phyloP scores from a whole-genome alignment of 768 basidiomycete species.

The Leccinum imitatum region DNA sequence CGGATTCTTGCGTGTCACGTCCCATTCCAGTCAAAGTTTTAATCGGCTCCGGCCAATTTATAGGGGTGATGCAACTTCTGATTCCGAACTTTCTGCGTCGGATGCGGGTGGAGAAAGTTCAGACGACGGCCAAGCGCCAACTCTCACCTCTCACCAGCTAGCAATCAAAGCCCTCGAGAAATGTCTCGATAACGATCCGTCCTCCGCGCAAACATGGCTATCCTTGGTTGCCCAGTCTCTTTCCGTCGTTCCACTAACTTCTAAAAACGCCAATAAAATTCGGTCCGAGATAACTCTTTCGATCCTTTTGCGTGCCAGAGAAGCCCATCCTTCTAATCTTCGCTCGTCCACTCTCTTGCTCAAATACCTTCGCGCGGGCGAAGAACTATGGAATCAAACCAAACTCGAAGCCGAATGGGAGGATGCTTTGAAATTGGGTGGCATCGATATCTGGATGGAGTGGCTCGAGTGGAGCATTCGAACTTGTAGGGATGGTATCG shows the following conservation, averaged over 20 bases:
- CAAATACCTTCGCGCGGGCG: slow-evolving; percentile 68
- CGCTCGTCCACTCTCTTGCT: slow-evolving; percentile 53
- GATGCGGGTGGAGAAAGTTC: slow-evolving; percentile 34
- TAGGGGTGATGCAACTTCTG: slow-evolving; percentile 26
- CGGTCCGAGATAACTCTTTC: slow-evolving; percentile 72
- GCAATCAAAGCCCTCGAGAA: slow-evolving; percentile 60
- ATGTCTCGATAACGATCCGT: slow-evolving; percentile 49
- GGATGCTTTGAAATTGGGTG: slow-evolving; percentile 51
- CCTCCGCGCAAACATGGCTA: slow-evolving; percentile 59
- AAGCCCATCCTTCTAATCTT: slow-evolving; percentile 50
- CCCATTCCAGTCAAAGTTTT: slow-evolving; percentile 32
- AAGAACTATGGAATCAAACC: slow-evolving; percentile 64
- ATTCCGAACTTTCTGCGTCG: slow-evolving; percentile 38
- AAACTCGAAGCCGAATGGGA: slow-evolving; percentile 70
- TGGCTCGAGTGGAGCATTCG: slow-evolving; percentile 79
- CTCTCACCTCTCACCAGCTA: slow-evolving; percentile 56
- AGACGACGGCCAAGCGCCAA: slow-evolving; percentile 33
- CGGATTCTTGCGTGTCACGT: slow-evolving; percentile 62
- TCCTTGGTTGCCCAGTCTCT: slow-evolving; percentile 61
- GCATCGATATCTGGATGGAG: slow-evolving; percentile 66
- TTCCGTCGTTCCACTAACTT: slow-evolving; percentile 55
- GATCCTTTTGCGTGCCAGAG: slow-evolving; percentile 62
- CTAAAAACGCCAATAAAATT: slow-evolving; percentile 67
- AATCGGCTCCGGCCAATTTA: slow-evolving; percentile 56
- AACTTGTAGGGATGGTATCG: slow-evolving; percentile 44